These are phyloP conservation scores for Syncephalastrum contaminatum DNA, from an alignment of 371 early-diverging fungal genomes.

Conservation along the genomic window DNA sequence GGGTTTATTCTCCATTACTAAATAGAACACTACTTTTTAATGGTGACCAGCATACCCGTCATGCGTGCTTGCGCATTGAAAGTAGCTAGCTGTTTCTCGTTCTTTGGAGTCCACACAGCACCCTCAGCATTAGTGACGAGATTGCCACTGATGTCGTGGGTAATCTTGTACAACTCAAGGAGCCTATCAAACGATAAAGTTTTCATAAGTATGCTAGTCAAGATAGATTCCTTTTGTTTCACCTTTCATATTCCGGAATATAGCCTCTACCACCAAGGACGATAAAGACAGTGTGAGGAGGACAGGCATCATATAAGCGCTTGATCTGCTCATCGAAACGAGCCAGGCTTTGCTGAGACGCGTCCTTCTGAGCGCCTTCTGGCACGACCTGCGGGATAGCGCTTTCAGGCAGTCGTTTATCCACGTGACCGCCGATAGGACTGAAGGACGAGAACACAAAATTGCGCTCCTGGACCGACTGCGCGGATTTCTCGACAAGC, in stretches of 20 bases:
- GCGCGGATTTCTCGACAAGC: constrained; percentile 24
- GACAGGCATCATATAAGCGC: constrained; percentile 36
- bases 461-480: constrained; percentile 21
- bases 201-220: too few species aligned
- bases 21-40: too few species aligned
- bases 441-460: constrained; percentile 29
- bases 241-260: constrained; percentile 38
- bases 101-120: too few species aligned
- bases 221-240: background rate
- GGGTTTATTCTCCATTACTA: too few species aligned
- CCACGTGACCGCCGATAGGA: constrained; percentile 3
- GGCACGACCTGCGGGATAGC: constrained; percentile 7
- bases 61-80: too few species aligned
- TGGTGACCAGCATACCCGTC: too few species aligned
- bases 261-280: constrained; percentile 53
- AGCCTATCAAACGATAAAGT: too few species aligned
- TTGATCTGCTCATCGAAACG: constrained; percentile 40
- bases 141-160: background rate
- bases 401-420: background rate
- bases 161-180: too few species aligned
- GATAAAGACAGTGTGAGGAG: constrained; percentile 44
- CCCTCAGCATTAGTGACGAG: too few species aligned
- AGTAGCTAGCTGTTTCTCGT: too few species aligned
- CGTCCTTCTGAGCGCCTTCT: constrained; percentile 2
- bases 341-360: constrained; percentile 8